phyloP scores from a whole-genome alignment of 129 eudicot species.

The Mikania micrantha region DNA sequence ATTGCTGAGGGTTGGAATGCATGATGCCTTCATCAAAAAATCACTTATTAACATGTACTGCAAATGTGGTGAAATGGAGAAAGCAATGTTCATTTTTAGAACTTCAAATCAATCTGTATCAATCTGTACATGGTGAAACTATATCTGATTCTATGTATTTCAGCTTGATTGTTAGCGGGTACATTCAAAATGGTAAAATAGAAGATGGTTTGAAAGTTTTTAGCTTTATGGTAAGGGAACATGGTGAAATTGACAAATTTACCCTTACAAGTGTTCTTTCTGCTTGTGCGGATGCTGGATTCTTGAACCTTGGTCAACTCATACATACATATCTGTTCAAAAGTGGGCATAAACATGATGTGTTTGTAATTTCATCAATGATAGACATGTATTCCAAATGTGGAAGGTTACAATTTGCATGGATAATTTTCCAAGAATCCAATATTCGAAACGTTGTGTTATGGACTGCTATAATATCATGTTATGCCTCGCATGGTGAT shows the following conservation, averaged over 20 bases:
- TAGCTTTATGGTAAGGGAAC: constrained; percentile 30
- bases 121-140: constrained; percentile 13
- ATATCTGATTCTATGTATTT: constrained; percentile 27
- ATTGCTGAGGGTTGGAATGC: constrained; percentile 33
- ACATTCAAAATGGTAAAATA: constrained; percentile 41
- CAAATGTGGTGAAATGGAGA: constrained; percentile 54
- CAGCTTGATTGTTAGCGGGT: constrained; percentile 54
- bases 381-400: constrained; percentile 83
- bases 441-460: constrained; percentile 44
- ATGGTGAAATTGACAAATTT: constrained; percentile 42
- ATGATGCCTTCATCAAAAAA: constrained; percentile 42
- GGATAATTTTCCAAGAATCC: constrained; percentile 34
- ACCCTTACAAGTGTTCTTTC: constrained; percentile 57
- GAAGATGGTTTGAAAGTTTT: constrained; percentile 43
- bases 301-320: constrained; percentile 64
- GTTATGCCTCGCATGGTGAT: constrained; percentile 59
- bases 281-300: constrained; percentile 48
- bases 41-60: constrained; percentile 69
- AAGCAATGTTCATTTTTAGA: constrained; percentile 39
- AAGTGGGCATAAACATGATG: constrained; percentile 43
- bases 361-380: constrained; percentile 52
- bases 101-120: constrained; percentile 13
- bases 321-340: constrained; percentile 49
- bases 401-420: constrained; percentile 45
- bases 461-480: constrained; percentile 61